phyloP scores from a whole-genome alignment of 164 flowering plant genomes.

The Tetrastigma voinierianum region DNA sequence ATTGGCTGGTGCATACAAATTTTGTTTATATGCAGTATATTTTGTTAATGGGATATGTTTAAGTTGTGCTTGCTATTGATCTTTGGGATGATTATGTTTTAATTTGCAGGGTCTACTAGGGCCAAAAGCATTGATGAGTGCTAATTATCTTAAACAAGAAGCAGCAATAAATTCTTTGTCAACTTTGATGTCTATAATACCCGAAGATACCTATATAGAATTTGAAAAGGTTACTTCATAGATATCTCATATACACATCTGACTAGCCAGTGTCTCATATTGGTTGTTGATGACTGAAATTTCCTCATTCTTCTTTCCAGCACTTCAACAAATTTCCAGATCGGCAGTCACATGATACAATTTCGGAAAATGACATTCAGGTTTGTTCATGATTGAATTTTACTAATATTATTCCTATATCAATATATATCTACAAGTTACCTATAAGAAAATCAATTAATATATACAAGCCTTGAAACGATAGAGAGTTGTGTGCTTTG shows the following conservation, averaged over 20 bases:
- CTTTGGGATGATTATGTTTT: constrained; percentile 4
- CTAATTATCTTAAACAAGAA: constrained; percentile 57
- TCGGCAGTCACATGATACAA: constrained; percentile 59
- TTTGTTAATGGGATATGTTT: neutral
- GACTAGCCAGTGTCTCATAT: neutral
- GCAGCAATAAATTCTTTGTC: constrained; percentile 76
- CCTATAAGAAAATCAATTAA: too few relatives aligned
- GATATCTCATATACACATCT: neutral
- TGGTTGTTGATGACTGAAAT: constrained; percentile 9
- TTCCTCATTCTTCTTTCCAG: constrained; percentile 38
- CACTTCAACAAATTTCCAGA: constrained; percentile 67
- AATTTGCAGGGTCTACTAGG: constrained; percentile 67
- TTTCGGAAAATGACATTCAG: constrained; percentile 83
- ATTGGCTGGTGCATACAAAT: neutral
- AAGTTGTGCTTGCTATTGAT: neutral
- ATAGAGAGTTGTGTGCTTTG: too few relatives aligned
- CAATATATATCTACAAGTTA: too few relatives aligned
- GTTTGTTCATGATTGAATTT: constrained; percentile 15
- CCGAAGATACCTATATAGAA: constrained; percentile 67
- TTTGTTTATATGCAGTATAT: neutral
- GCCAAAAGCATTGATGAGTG: constrained; percentile 63
- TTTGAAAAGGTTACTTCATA: constrained; percentile 68
- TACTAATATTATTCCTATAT: too few relatives aligned
- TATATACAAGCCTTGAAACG: too few relatives aligned
- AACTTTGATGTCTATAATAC: constrained; percentile 81